Conservation (phyloP, 1,284 basidiomycete genomes). For the Singerocomus rubriflavus region DNA sequence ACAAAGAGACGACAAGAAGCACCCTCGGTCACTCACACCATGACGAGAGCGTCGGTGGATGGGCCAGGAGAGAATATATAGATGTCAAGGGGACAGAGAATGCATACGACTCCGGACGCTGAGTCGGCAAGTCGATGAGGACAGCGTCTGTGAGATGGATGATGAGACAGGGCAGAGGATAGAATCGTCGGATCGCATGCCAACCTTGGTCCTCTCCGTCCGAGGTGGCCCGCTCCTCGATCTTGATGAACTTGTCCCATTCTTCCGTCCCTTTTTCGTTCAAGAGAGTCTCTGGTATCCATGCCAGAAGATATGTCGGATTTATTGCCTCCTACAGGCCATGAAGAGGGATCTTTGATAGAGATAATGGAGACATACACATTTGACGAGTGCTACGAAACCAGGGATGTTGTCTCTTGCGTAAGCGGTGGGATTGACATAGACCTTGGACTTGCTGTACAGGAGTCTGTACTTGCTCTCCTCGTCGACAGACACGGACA, state of each 20-base stretch:
- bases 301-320: constrained; percentile 74
- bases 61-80: constrained; percentile 87
- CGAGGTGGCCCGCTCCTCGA: constrained; percentile 60
- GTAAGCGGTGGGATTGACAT: constrained; percentile 91
- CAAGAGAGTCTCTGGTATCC: constrained; percentile 80
- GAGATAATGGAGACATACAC: constrained; percentile 43
- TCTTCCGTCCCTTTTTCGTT: constrained; percentile 74
- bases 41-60: constrained; percentile 79
- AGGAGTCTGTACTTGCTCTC: constrained; percentile 71
- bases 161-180: constrained; percentile 2
- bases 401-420: constrained; percentile 91
- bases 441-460: constrained; percentile 90
- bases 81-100: constrained; percentile 90
- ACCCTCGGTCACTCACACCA: constrained; percentile 66
- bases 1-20: neutral
- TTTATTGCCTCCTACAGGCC: constrained; percentile 61
- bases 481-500: constrained; percentile 36
- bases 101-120: constrained; percentile 85
- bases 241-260: constrained; percentile 83
- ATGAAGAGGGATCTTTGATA: constrained; percentile 11
- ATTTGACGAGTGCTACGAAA: constrained; percentile 85
- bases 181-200: constrained; percentile 19
- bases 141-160: constrained; percentile 56
- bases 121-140: constrained; percentile 71
- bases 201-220: constrained; percentile 73